Evolutionary conservation across 257 asterid species (phyloP), one percentile per base, ranked within the genome.

Genomic region (Fraxinus anomala): DNA sequence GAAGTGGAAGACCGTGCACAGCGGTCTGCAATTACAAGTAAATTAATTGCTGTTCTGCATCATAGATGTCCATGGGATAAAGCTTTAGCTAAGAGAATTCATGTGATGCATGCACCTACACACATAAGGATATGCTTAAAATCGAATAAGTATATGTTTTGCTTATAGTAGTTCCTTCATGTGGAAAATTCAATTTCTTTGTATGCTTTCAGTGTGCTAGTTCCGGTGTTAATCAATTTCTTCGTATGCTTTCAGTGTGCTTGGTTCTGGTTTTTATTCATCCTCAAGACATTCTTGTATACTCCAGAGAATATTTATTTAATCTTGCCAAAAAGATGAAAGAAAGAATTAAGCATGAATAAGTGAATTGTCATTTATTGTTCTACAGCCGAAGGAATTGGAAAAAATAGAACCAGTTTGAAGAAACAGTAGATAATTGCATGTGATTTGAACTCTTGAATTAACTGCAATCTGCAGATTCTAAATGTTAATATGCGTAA

Each of bases 1-100:
- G 99, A 96, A 89, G 99, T 96, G 44, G 99, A 96, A 87, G 99
- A 93, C 76, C 98, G 98, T 76, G 89, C 99, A 30, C 97, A 91
- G 39, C 98, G 97, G 77, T 96, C 98, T 7, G 97, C 98, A 75
- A 92, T 96, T 79, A 93, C 94, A 81, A 96, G 99, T 96, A 91
- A 83, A 80, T 33, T 59, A 31, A 36, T 26, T 24, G 23, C 66
- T 51, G 28, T 63, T 23, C 67, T 73, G 16, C 73, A 70, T 51
- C 26, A 71, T 63, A 26, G 33, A 23, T 63, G 6, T 24, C 69
- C 26, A 68, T 44, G 51, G 49, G 56, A 26, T 34, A 40, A 68
- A 37, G 10, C 63, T 24, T 42, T 71, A 5, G 78, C 81, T 11
- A 76, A 42, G 33, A 65, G 49, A 28, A 44, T 26, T 30, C 24